phyloP scores from a whole-genome alignment of 1,284 basidiomycete species.

The Earliella scabrosa region DNA sequence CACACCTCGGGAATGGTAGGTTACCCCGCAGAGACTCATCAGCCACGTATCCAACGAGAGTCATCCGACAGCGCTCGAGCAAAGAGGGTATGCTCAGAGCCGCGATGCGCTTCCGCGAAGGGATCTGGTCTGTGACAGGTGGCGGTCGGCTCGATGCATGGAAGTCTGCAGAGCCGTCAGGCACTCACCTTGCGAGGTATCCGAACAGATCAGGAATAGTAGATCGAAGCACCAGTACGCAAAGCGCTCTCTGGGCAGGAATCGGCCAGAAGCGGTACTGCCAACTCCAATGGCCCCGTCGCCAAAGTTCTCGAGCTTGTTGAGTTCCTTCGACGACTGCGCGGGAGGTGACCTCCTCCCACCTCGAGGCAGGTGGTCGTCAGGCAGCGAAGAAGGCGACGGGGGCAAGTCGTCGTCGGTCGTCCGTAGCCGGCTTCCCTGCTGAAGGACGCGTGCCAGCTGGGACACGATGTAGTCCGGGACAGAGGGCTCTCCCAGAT shows the following conservation, averaged over 20 bases:
- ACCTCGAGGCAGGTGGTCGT: conserved; percentile 1
- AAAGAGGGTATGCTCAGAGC: conserved; percentile 72
- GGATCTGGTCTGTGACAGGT: conserved; percentile 54
- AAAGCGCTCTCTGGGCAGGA: conserved; percentile 80
- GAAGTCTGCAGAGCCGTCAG: neutral
- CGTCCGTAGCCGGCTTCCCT: conserved; percentile 77
- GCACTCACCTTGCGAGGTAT: conserved; percentile 58
- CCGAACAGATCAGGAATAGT: conserved; percentile 79
- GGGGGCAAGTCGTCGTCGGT: conserved; percentile 31
- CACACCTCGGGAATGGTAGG: conserved; percentile 83
- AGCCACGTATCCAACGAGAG: conserved; percentile 76
- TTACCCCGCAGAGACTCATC: conserved; percentile 84
- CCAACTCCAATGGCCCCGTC: conserved; percentile 50
- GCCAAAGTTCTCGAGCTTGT: conserved; percentile 42
- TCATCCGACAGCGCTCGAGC: conserved; percentile 71
- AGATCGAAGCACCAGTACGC: conserved; percentile 96
- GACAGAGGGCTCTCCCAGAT: conserved; percentile 70
- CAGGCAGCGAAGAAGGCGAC: conserved; percentile 28
- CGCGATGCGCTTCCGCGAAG: conserved; percentile 67
- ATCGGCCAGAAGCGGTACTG: conserved; percentile 59
- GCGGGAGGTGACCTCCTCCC: neutral
- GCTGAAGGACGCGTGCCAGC: conserved; percentile 75
- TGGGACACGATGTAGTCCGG: conserved; percentile 76
- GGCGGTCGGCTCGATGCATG: neutral
- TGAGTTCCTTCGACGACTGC: conserved; percentile 36